Percentiles rank a stretch among this genome's conserved stretches.
Conservation (phyloP, 495 filamentous ascomycete species). For the Pseudoneurospora amorphoporcata region DNA sequence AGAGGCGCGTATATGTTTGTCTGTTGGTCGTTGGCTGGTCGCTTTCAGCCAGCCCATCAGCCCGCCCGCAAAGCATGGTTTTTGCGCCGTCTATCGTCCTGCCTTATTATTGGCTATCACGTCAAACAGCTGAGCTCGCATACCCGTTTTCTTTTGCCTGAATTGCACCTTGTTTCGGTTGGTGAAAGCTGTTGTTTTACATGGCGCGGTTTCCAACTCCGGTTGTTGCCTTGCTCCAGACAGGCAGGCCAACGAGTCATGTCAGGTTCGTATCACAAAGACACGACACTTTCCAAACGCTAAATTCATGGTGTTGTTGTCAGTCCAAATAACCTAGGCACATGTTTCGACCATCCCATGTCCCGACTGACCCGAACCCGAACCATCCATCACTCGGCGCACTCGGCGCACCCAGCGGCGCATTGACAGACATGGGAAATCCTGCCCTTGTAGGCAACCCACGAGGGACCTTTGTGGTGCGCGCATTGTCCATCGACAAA, state of each 20-base stretch:
- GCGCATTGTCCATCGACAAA: not conserved
- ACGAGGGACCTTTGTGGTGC: not conserved
- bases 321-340: not conserved
- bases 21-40: not conserved
- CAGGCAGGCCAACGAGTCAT: not conserved
- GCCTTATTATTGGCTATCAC: not conserved
- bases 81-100: not conserved
- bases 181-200: not conserved
- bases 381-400: not conserved
- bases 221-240: not conserved
- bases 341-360: not conserved
- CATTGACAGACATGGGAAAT: not conserved
- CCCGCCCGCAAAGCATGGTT: not conserved
- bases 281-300: not conserved
- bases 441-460: not conserved
- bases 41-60: not conserved
- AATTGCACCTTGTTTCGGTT: not conserved
- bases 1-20: not conserved
- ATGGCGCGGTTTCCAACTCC: not conserved
- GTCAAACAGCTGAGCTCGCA: not conserved
- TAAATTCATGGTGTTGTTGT: not conserved
- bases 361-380: not conserved
- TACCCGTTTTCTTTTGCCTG: not conserved
- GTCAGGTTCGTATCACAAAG: not conserved
- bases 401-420: not conserved